phyloP scores from a whole-genome alignment of 768 basidiomycete species.

The Lentinula sp. region DNA sequence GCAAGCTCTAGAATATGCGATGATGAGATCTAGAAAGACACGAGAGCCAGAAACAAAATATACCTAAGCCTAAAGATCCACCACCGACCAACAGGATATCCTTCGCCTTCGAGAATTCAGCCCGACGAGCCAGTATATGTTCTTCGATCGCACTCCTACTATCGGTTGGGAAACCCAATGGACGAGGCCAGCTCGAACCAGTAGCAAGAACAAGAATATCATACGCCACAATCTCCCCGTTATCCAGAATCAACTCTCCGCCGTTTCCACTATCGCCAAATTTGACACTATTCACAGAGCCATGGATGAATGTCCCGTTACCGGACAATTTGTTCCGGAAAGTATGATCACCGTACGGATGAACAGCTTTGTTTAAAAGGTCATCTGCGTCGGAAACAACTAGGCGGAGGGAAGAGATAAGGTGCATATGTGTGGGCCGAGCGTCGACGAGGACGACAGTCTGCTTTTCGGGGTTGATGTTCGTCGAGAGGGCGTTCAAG shows the following conservation, averaged over 20 bases:
- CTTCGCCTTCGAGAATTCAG: conserved; percentile 27
- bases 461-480: conserved; percentile 39
- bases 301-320: conserved; percentile 41
- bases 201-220: conserved; percentile 53
- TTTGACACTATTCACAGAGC: conserved; percentile 25
- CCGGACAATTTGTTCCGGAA: conserved; percentile 25
- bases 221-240: conserved; percentile 47
- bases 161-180: conserved; percentile 33
- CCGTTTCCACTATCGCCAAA: conserved; percentile 18
- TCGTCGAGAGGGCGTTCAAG: conserved; percentile 41
- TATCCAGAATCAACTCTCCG: conserved; percentile 38
- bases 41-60: conserved; percentile 6
- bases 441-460: conserved; percentile 50
- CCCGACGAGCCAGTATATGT: conserved; percentile 23
- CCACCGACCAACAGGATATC: conserved; percentile 51
- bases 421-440: conserved; percentile 42
- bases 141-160: conserved; percentile 13
- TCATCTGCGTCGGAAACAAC: conserved; percentile 37
- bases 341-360: conserved; percentile 31
- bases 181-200: conserved; percentile 50
- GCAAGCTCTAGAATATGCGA: conserved; percentile 15
- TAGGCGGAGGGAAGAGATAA: conserved; percentile 49
- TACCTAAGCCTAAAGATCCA: conserved; percentile 48
- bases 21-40: background rate
- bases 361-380: conserved; percentile 24